Evolutionary conservation across 2,329 filamentous ascomycete species (phyloP).

Genomic region (Fusarium sp.): DNA sequence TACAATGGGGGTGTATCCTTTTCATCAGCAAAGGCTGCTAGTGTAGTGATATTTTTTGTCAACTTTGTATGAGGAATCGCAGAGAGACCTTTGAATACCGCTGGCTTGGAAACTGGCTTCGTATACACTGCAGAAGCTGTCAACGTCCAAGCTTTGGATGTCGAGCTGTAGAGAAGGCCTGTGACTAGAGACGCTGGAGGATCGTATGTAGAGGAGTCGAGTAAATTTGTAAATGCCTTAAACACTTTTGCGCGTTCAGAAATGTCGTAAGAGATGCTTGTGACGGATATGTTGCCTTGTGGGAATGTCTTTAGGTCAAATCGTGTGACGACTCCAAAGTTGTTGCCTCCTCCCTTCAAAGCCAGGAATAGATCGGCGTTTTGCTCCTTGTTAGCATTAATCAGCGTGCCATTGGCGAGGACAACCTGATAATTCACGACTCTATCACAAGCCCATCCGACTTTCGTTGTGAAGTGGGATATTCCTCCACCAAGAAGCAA

Average conservation of each 20-base stretch:
- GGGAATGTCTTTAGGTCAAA: background rate
- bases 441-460: conserved; percentile 14
- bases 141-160: background rate
- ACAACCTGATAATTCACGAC: conserved; percentile 5
- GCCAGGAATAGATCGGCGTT: background rate
- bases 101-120: background rate
- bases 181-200: background rate
- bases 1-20: background rate
- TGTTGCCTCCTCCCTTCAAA: conserved; percentile 14
- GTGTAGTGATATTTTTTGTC: accelerated
- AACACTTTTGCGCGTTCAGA: background rate
- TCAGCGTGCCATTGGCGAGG: background rate
- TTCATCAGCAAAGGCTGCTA: background rate
- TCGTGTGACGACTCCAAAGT: conserved; percentile 5
- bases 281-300: background rate
- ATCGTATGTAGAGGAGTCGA: background rate
- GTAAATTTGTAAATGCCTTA: background rate
- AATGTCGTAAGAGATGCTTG: background rate
- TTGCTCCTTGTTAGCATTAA: background rate
- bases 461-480: conserved; percentile 10
- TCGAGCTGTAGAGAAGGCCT: background rate
- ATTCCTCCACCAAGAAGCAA: conserved; percentile 13
- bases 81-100: background rate
- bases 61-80: background rate
- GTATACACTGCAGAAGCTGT: conserved; percentile 2